phyloP scores from a whole-genome alignment of 331 rosid species.

The Stylosanthes scabra region DNA sequence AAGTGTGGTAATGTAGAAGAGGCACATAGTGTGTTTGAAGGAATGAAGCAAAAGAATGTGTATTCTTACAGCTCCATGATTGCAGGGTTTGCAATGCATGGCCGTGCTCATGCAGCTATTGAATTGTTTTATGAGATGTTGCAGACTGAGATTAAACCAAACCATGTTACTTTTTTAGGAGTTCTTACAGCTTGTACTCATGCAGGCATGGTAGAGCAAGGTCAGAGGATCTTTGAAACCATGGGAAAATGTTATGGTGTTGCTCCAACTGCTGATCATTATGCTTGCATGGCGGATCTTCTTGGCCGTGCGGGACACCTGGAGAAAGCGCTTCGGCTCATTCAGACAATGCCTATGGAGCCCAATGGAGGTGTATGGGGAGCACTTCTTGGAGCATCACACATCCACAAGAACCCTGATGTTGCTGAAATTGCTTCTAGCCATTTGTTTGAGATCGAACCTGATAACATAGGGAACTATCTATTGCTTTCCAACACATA shows the following conservation, averaged over 20 bases:
- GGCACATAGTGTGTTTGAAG: conserved; percentile 46
- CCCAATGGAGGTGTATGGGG: conserved; percentile 57
- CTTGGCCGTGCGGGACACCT: conserved; percentile 54
- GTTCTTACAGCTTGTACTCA: conserved; percentile 52
- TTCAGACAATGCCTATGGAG: conserved; percentile 51
- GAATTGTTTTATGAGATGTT: conserved; percentile 56
- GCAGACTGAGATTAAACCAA: conserved; percentile 47
- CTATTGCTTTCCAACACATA: conserved; percentile 51
- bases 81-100: conserved; percentile 55
- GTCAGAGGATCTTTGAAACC: conserved; percentile 45
- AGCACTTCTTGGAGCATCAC: conserved; percentile 60
- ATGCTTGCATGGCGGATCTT: conserved; percentile 59
- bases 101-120: conserved; percentile 45
- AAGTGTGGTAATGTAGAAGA: conserved; percentile 56
- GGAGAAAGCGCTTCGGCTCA: conserved; percentile 47
- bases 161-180: conserved; percentile 56
- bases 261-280: conserved; percentile 41
- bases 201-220: conserved; percentile 55
- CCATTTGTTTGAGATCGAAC: conserved; percentile 54
- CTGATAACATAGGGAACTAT: conserved; percentile 53
- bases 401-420: conserved; percentile 45
- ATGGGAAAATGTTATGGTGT: conserved; percentile 49
- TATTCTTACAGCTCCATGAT: conserved; percentile 61
- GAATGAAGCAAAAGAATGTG: conserved; percentile 54
- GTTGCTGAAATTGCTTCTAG: conserved; percentile 49